Percentiles rank a stretch among this genome's conserved stretches.
Conservation (phyloP, 2,329 filamentous ascomycete species). For the Stromatinia cepivora region DNA sequence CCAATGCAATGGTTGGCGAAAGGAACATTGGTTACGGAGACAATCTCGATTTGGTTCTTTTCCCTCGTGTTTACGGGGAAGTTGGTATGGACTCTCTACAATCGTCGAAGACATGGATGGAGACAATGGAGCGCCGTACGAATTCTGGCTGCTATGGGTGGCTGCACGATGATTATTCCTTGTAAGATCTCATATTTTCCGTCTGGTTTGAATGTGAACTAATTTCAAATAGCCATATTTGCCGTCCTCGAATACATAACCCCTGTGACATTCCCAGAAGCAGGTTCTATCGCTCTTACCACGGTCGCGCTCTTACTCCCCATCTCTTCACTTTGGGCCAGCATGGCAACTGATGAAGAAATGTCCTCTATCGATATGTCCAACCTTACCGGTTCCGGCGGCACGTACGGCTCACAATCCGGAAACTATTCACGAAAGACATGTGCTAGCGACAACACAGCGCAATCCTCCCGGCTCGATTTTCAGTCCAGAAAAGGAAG, state of each 20-base stretch:
- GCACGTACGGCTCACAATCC: background rate
- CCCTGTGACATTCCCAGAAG: conserved; percentile 48
- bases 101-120: conserved; percentile 57
- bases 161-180: conserved; percentile 65
- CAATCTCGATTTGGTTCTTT: conserved; percentile 61
- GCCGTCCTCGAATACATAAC: conserved; percentile 55
- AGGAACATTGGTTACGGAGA: conserved; percentile 51
- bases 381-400: background rate
- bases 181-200: conserved; percentile 47
- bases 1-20: conserved; percentile 45
- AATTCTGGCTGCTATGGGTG: conserved; percentile 66
- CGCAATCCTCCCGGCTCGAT: conserved; percentile 15
- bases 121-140: conserved; percentile 64
- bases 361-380: conserved; percentile 31
- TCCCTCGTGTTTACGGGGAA: conserved; percentile 62
- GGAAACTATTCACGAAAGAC: conserved; percentile 22
- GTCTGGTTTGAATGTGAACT: conserved; percentile 9
- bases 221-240: conserved; percentile 54
- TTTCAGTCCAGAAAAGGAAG: conserved; percentile 29
- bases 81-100: conserved; percentile 56
- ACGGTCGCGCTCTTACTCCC: conserved; percentile 63
- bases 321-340: conserved; percentile 66
- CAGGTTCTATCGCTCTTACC: conserved; percentile 56
- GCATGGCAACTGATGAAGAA: conserved; percentile 33
- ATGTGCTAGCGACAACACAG: conserved; percentile 25